Base-by-base conservation (phyloP, 1,284 basidiomycete genomes). In the Polyporus tsugae region DNA sequence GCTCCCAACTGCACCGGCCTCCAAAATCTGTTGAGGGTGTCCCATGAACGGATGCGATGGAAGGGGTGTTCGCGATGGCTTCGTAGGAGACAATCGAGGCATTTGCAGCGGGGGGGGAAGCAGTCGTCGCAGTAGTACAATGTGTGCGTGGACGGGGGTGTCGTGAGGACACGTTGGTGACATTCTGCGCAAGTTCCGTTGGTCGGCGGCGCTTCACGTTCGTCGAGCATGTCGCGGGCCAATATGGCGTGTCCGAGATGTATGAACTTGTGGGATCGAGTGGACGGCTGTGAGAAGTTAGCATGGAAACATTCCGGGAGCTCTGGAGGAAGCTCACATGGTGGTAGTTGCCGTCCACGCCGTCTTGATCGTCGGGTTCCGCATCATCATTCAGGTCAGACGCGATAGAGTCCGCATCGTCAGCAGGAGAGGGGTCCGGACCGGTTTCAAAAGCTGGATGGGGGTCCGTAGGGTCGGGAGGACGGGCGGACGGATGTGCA, bases 51-150 rank as follows among this genome's bases (percentile, higher is more conserved):
- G 4, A 59, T 41, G 3, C 36, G 36, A 13, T 59, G 19, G 35
- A 59, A 39, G 6, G 57, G 57, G 4, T 13, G 36, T 4, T 15
- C 38, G 13, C n/a, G n/a, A 15, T 59, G 57, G 2, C n/a, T 25
- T 3, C 3, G 4, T 9, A 39, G 11, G 10, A 59, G 6, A 13
- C 57, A 59, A 0, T 59, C n/a, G 10, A 9, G 11, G 19, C 57
- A 59, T 59, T 38, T 9, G 5, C n/a, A 38, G 4, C 10, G 3
- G 4, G 36, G 19, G 4, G 38, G 10, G 0, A 39, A 11, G 13
- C 57, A 59, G 57, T 59, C 38, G 19, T 59, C 36, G n/a, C 57
- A 59, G 57, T 39, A 38, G 22, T 25, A 25, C 29, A 29, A 29
- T 29, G 29, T 29, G 29, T 29, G 29, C 29, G 29, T 29, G 29